These are phyloP conservation scores for Daedaleopsis sinensis DNA, from an alignment of 768 basidiomycete genomes.

Conservation along the genomic window DNA sequence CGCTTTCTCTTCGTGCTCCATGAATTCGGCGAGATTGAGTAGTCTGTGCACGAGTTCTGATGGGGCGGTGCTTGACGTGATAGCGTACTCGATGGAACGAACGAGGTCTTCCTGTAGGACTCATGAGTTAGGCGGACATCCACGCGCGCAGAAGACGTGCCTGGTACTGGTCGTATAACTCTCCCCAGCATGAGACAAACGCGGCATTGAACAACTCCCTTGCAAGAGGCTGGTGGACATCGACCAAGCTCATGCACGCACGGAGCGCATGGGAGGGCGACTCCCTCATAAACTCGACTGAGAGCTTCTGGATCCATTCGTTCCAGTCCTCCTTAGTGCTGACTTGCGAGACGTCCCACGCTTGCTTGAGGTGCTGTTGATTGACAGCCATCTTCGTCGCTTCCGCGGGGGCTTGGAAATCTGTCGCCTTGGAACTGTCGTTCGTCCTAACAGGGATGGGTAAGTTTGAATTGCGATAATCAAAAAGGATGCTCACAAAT, in stretches of 20 bases:
- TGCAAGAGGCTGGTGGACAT: constrained; percentile 87
- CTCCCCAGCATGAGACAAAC: constrained; percentile 96
- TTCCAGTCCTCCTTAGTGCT: constrained; percentile 86
- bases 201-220: constrained; percentile 97
- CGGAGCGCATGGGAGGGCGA: constrained; percentile 98
- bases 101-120: constrained; percentile 86
- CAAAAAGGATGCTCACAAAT: neutral
- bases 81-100: constrained; percentile 83
- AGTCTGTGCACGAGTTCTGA: constrained; percentile 89
- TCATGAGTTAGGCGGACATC: neutral
- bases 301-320: constrained; percentile 92
- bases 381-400: constrained; percentile 91
- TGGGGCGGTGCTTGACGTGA: constrained; percentile 76
- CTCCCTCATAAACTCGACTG: constrained; percentile 96
- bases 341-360: constrained; percentile 88
- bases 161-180: constrained; percentile 96
- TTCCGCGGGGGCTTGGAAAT: constrained; percentile 79
- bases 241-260: constrained; percentile 92
- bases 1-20: constrained; percentile 98
- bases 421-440: constrained; percentile 64
- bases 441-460: constrained; percentile 40
- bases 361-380: constrained; percentile 95
- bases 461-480: constrained; percentile 18
- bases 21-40: constrained; percentile 95
- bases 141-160: constrained; percentile 40